phyloP scores from a whole-genome alignment of 164 flowering plant species.

The Paratinospora sagittata region DNA sequence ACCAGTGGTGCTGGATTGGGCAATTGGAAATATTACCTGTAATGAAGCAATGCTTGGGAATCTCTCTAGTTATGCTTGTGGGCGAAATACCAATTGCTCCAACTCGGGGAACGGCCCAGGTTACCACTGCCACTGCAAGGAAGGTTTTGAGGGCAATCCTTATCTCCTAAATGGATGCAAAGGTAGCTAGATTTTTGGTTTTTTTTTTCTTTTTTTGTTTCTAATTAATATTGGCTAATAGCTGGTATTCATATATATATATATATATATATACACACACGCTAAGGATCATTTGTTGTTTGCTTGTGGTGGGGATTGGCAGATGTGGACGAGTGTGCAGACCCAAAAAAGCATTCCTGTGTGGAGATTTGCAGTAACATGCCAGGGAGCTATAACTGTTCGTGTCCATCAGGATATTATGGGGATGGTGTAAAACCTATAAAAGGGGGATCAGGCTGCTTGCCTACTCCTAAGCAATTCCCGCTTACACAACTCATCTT shows the following conservation, averaged over 20 bases:
- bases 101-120: constrained; percentile 9
- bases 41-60: background rate
- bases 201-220: too few species aligned
- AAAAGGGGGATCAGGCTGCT: background rate
- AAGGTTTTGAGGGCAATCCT: constrained; percentile 12
- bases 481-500: background rate
- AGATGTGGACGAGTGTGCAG: constrained; percentile 1
- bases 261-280: too few species aligned
- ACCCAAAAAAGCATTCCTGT: background rate
- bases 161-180: constrained; percentile 12
- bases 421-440: background rate
- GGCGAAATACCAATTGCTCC: constrained; percentile 1
- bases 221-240: too few species aligned
- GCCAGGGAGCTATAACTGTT: background rate
- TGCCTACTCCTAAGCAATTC: background rate
- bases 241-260: too few species aligned
- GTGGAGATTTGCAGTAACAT: background rate
- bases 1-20: constrained; percentile 1
- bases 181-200: background rate
- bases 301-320: background rate
- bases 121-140: constrained; percentile 6
- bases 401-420: background rate
- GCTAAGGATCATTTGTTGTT: background rate
- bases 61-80: background rate
- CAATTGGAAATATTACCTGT: background rate